phyloP scores from a whole-genome alignment of 257 asterid species.

The Fraxinus anomala region DNA sequence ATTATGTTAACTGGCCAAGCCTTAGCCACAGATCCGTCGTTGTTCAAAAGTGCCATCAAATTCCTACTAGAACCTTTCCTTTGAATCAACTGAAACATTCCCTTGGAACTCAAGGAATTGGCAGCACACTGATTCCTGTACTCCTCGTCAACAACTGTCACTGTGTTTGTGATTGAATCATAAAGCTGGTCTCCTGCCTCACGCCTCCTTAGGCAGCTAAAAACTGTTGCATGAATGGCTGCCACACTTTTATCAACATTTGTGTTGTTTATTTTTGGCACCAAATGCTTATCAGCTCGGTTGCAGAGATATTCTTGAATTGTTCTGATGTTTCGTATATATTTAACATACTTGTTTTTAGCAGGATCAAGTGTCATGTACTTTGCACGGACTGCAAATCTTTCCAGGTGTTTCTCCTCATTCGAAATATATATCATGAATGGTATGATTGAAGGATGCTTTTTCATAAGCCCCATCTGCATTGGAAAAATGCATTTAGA shows the following conservation, averaged over 20 bases:
- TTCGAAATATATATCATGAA: slow-evolving; percentile 92
- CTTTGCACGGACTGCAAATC: slow-evolving; percentile 99
- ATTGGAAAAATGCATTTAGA: slow-evolving; percentile 23
- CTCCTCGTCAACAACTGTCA: slow-evolving; percentile 74
- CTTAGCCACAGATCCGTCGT: slow-evolving; percentile 96
- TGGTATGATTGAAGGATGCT: slow-evolving; percentile 93
- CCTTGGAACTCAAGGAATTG: slow-evolving; percentile 86
- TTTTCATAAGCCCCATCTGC: slow-evolving; percentile 99
- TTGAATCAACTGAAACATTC: slow-evolving; percentile 96
- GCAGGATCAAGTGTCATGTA: slow-evolving; percentile 99
- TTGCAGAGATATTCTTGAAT: slow-evolving; percentile 98
- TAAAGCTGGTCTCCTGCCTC: slow-evolving; percentile 77
- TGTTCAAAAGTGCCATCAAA: slow-evolving; percentile 90
- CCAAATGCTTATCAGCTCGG: slow-evolving; percentile 92
- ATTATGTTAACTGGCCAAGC: slow-evolving; percentile 90
- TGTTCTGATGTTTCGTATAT: slow-evolving; percentile 83
- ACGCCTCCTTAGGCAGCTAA: slow-evolving; percentile 89
- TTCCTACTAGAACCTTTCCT: slow-evolving; percentile 89
- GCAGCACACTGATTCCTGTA: slow-evolving; percentile 90
- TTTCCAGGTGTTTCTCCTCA: slow-evolving; percentile 93
- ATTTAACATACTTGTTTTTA: slow-evolving; percentile 89
- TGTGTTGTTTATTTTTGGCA: slow-evolving; percentile 94
- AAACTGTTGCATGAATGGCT: slow-evolving; percentile 93
- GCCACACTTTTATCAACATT: slow-evolving; percentile 97
- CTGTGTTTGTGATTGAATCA: slow-evolving; percentile 78